Conservation (phyloP, 495 filamentous ascomycete species). For the Penicillium waksmanii region DNA sequence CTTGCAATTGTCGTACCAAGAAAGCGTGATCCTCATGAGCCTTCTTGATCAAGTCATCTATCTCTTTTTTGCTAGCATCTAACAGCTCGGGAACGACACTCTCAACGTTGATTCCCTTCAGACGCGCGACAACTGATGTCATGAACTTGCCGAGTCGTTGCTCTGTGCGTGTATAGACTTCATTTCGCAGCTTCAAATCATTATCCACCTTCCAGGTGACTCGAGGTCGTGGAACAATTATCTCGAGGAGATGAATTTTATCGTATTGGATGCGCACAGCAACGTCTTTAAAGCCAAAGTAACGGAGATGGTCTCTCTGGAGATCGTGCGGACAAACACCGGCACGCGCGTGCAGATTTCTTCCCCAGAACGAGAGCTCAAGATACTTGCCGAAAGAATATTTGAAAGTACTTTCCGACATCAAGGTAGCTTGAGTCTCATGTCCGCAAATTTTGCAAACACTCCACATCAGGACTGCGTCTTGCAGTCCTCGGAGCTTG, state of each 20-base stretch:
- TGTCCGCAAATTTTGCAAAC: slow-evolving; percentile 88
- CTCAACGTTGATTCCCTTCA: slow-evolving; percentile 87
- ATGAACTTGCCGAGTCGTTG: slow-evolving; percentile 85
- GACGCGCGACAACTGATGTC: slow-evolving; percentile 75
- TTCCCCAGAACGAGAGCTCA: slow-evolving; percentile 95
- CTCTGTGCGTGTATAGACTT: slow-evolving; percentile 78
- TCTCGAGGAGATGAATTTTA: slow-evolving; percentile 88
- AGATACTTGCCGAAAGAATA: slow-evolving; percentile 99
- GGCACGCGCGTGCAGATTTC: slow-evolving; percentile 74
- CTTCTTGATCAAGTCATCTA: slow-evolving; percentile 72
- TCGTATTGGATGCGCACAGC: slow-evolving; percentile 92
- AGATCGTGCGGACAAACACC: slow-evolving; percentile 92
- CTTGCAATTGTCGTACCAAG: slow-evolving; percentile 76
- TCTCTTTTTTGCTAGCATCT: slow-evolving; percentile 77
- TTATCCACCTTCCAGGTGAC: slow-evolving; percentile 98
- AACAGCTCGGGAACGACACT: slow-evolving; percentile 84
- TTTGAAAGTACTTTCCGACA: slow-evolving; percentile 97
- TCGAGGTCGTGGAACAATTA: slow-evolving; percentile 84
- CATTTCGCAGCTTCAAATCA: slow-evolving; percentile 88
- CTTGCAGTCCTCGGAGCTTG: slow-evolving; percentile 69
- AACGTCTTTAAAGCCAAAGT: slow-evolving; percentile 86
- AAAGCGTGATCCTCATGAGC: slow-evolving; percentile 78
- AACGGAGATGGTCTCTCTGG: slow-evolving; percentile 87
- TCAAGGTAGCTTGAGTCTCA: slow-evolving; percentile 86
- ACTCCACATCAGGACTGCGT: slow-evolving; percentile 97